Conservation (phyloP, 768 basidiomycete genomes). For the Serendipita sp. region DNA sequence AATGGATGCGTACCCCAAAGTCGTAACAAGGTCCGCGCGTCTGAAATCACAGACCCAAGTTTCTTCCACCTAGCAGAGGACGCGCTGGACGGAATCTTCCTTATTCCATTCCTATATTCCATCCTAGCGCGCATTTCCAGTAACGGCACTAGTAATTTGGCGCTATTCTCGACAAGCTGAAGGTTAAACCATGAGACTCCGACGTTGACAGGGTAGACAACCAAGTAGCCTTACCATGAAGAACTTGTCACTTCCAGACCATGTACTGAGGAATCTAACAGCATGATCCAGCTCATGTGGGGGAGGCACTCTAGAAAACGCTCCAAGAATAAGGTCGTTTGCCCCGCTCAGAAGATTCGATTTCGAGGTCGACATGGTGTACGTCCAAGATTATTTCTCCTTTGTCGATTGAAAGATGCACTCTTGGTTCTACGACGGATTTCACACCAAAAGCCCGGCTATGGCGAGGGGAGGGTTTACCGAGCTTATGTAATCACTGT, state of each 20-base stretch:
- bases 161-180: constrained; percentile 56
- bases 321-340: constrained; percentile 50
- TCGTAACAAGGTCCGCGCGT: constrained; percentile 59
- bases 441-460: no score
- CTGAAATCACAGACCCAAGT: constrained; percentile 39
- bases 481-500: constrained; percentile 26
- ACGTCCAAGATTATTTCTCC: not conserved
- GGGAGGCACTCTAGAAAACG: constrained; percentile 39
- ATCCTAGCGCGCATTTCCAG: constrained; percentile 50
- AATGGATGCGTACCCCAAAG: constrained; percentile 52
- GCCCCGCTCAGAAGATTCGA: constrained; percentile 31
- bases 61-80: constrained; percentile 33
- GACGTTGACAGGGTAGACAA: not conserved
- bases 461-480: constrained; percentile 2
- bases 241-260: constrained; percentile 75
- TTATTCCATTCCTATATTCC: constrained; percentile 47
- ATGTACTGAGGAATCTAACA: constrained; percentile 60
- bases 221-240: constrained; percentile 38
- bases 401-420: not conserved
- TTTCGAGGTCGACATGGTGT: constrained; percentile 37
- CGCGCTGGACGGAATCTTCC: constrained; percentile 17
- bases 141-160: constrained; percentile 54
- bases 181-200: not conserved
- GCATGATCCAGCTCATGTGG: constrained; percentile 57
- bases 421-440: not conserved